Evolutionary conservation across 2,329 filamentous ascomycete genomes (phyloP).

Genomic region (Alternaria longipes): DNA sequence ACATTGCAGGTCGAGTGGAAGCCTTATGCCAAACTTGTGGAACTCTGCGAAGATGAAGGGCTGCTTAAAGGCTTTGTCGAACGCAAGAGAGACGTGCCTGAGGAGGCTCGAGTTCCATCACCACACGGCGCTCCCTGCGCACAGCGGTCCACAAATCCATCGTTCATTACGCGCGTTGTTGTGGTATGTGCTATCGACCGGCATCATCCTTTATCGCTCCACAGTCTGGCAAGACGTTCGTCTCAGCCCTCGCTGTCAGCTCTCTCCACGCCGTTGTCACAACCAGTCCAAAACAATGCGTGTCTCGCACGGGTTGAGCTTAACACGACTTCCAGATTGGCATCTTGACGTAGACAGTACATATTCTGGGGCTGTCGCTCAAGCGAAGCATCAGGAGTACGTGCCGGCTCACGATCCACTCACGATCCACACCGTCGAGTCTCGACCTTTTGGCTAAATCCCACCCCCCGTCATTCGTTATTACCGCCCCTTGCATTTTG

Average conservation of each 20-base stretch:
- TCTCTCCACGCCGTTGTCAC: constrained; percentile 8
- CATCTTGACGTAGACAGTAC: neutral
- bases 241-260: constrained; percentile 18
- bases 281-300: constrained; percentile 4
- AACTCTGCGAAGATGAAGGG: constrained; percentile 5
- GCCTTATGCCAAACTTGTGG: neutral
- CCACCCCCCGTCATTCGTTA: constrained; percentile 20
- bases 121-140: constrained; percentile 13
- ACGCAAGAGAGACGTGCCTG: constrained; percentile 13
- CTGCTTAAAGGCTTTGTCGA: constrained; percentile 7
- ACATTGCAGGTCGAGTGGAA: constrained; percentile 4
- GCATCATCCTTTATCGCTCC: constrained; percentile 19
- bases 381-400: constrained; percentile 8
- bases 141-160: constrained; percentile 3
- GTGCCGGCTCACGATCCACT: constrained; percentile 20
- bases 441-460: constrained; percentile 18
- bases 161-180: constrained; percentile 18
- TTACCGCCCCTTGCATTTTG: constrained; percentile 20
- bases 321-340: constrained; percentile 10
- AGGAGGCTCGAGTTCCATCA: constrained; percentile 11
- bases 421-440: constrained; percentile 9
- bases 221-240: constrained; percentile 17
- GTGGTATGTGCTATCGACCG: constrained; percentile 8
- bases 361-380: constrained; percentile 17
- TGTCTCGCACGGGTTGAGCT: constrained; percentile 15